Percentiles rank a stretch among this genome's conserved stretches.
These are phyloP conservation scores for Lentinula boryana DNA, from an alignment of 768 basidiomycete genomes.

Conservation along the genomic window DNA sequence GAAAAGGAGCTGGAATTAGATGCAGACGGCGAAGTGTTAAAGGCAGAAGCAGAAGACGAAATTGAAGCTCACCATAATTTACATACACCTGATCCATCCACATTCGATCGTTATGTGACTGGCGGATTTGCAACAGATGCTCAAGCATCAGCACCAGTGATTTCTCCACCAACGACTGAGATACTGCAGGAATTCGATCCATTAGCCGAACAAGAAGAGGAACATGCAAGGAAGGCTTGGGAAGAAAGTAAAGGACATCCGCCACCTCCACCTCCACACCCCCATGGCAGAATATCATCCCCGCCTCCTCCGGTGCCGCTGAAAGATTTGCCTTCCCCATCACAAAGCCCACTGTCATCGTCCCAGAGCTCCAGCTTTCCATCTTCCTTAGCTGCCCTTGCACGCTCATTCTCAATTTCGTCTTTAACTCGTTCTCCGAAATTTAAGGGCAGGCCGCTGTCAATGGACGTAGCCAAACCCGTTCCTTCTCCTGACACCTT, in stretches of 20 bases:
- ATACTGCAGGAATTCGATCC: slow-evolving; percentile 68
- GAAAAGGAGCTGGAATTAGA: not conserved
- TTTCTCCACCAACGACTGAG: slow-evolving; percentile 21
- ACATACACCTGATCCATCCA: slow-evolving; percentile 36
- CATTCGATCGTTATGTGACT: slow-evolving; percentile 34
- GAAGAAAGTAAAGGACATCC: slow-evolving; percentile 56
- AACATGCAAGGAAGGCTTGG: slow-evolving; percentile 62
- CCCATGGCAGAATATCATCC: slow-evolving; percentile 20
- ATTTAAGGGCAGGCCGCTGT: slow-evolving; percentile 38
- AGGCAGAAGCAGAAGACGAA: not conserved
- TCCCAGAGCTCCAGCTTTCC: slow-evolving; percentile 19
- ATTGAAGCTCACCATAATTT: slow-evolving; percentile 15
- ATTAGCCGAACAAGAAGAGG: slow-evolving; percentile 48
- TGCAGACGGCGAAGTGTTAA: not conserved
- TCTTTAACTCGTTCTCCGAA: slow-evolving; percentile 30
- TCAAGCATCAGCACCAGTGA: not conserved
- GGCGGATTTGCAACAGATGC: slow-evolving; percentile 22
- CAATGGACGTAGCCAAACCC: slow-evolving; percentile 53
- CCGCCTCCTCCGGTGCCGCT: slow-evolving; percentile 25
- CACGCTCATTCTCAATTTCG: slow-evolving; percentile 57
- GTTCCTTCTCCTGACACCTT: slow-evolving; percentile 53
- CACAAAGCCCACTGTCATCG: slow-evolving; percentile 15
- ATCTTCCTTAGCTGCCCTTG: slow-evolving; percentile 62
- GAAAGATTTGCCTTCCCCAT: slow-evolving; percentile 26
- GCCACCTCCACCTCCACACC: slow-evolving; percentile 33